Evolutionary conservation across 805 yeast genomes (phyloP).

Genomic region (Zygosaccharomyces bisporus): DNA sequence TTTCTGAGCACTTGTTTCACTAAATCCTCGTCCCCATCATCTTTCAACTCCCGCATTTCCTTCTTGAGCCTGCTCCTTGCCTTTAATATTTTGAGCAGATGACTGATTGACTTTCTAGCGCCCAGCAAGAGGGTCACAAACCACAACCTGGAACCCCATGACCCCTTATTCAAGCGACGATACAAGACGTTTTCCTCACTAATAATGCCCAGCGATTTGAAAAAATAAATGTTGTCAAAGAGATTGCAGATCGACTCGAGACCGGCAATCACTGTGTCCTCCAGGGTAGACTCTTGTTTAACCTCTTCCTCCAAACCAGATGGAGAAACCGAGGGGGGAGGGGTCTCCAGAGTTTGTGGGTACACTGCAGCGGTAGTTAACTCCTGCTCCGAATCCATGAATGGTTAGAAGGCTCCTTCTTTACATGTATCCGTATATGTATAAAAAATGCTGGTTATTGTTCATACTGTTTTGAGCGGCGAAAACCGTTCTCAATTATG

Average conservation of each 20-base stretch:
- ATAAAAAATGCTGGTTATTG: neutral
- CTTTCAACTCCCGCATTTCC: conserved; percentile 13
- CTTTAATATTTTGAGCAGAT: conserved; percentile 12
- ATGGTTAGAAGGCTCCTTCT: neutral
- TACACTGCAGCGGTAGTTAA: neutral
- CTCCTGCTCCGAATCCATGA: neutral
- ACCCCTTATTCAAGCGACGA: conserved; percentile 26
- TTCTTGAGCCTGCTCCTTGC: conserved; percentile 16
- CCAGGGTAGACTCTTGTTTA: conserved; percentile 11
- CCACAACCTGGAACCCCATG: conserved; percentile 32
- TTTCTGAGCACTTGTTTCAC: conserved; percentile 20
- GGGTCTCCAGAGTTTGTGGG: neutral
- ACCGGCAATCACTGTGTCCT: conserved; percentile 20
- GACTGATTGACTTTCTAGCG: conserved; percentile 18
- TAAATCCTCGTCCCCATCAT: conserved; percentile 8
- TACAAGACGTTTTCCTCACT: conserved; percentile 26
- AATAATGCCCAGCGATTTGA: conserved; percentile 30
- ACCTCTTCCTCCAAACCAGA: neutral
- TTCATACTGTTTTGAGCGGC: neutral
- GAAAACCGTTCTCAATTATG: neutral
- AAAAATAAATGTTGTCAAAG: conserved; percentile 30
- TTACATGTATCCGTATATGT: neutral
- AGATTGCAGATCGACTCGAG: conserved; percentile 26
- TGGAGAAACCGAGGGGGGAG: neutral
- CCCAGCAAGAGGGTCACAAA: conserved; percentile 27